Percentiles rank a stretch among this genome's conserved stretches.
Conservation (phyloP, 2,329 filamentous ascomycete genomes). For the Colletotrichum phormii region DNA sequence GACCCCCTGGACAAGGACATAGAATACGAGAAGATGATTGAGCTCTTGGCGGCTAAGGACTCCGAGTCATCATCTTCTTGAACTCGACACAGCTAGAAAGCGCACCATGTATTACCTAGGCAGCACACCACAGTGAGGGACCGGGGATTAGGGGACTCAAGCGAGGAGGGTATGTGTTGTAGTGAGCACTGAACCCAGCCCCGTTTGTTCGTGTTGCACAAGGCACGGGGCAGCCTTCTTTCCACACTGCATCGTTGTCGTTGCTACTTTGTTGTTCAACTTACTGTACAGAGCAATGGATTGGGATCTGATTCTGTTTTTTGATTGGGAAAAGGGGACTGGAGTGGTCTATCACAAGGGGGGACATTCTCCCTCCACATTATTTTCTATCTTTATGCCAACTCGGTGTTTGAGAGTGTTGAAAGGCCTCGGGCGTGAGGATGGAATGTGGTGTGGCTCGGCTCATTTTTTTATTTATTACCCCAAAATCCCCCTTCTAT, state of each 20-base stretch:
- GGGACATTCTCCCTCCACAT: neutral
- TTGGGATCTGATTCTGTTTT: neutral
- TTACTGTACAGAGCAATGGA: neutral
- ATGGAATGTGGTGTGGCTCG: neutral
- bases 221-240: neutral
- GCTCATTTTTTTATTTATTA: neutral
- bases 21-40: slow-evolving; percentile 38
- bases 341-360: slow-evolving; percentile 15
- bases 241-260: neutral
- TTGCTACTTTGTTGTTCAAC: slow-evolving; percentile 5
- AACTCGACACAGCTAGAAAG: slow-evolving; percentile 1
- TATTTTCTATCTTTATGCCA: neutral
- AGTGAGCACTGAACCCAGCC: neutral
- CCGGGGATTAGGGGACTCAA: neutral
- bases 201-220: neutral
- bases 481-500: neutral
- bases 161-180: neutral
- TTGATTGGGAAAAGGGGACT: slow-evolving; percentile 11
- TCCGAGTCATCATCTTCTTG: slow-evolving; percentile 16
- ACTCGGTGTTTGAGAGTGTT: slow-evolving; percentile 27
- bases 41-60: slow-evolving; percentile 33
- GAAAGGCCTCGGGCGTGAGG: neutral
- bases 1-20: slow-evolving; percentile 36
- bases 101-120: slow-evolving; percentile 19
- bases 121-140: neutral